Evolutionary conservation across 2,329 filamentous ascomycete species (phyloP), one percentile per base, ranked within the genome.

Genomic region (Trichoderma atroviride): DNA sequence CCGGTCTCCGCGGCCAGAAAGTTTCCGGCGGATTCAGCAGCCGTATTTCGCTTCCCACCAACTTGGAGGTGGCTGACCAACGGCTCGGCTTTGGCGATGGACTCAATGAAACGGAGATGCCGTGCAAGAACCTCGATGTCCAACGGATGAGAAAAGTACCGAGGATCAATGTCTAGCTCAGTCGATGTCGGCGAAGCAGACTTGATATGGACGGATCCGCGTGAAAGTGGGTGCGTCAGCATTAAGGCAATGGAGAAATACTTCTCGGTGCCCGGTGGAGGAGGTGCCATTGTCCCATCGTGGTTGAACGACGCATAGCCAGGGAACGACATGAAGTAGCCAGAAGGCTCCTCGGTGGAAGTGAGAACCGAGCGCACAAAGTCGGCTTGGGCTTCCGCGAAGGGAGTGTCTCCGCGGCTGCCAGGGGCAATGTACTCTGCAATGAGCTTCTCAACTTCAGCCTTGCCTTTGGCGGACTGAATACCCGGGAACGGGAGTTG

Each of bases 151-250:
- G 82, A 82, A 73, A 89, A 83, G 78, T 83, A 89, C 31, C 82
- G 82, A 22, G 86, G 85, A 71, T 89, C 84, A 73, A 89, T 87
- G 5, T 81, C 76, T 55, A 84, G 80, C 1, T 79, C 68, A 4
- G 80, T 81, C 52, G 64, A 53, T 10, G 64, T 29, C 22, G 31
- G 40, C 11, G 47, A 53, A 35, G 68, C 62, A 22, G 68, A 70
- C 13, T 78, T 78, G 70, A 90, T 87, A 78, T 90, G 89, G 68
- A 88, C 84, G 50, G 82, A 81, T 5, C 89, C 89, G 0, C 87
- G 83, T 1, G 86, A 88, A 74, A 87, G 85, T 0, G 88, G 88
- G 70, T 90, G 89, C 52, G 86, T 85, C 24, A 88, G 86, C 71
- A 88, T 86, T 1, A 84, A 82, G 72, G 84, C 85, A 70, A 86